phyloP scores from a whole-genome alignment of 2,329 filamentous ascomycete genomes.

The Phaeomoniella chlamydospora region DNA sequence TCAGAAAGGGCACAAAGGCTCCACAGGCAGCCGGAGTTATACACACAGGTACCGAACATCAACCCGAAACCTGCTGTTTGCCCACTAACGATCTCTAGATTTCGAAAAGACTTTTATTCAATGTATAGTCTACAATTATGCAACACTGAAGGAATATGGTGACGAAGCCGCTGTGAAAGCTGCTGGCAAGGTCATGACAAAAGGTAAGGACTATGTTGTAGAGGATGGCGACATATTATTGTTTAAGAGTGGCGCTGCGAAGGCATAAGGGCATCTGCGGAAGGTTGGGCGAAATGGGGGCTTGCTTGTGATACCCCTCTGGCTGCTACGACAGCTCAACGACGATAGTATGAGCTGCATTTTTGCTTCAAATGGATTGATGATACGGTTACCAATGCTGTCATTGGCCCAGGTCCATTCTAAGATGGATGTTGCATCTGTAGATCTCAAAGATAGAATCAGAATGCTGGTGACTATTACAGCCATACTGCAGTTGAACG shows the following conservation, averaged over 20 bases:
- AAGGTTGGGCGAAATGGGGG: too few relatives aligned
- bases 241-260: constrained; percentile 55
- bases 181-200: constrained; percentile 94
- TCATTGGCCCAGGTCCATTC: too few relatives aligned
- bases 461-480: too few relatives aligned
- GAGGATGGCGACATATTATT: constrained; percentile 51
- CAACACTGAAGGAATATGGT: constrained; percentile 65
- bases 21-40: constrained; percentile 95
- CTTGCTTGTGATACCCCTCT: too few relatives aligned
- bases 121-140: constrained; percentile 84
- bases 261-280: constrained; percentile 21
- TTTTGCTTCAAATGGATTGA: too few relatives aligned
- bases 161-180: constrained; percentile 81
- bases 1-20: constrained; percentile 92
- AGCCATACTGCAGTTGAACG: too few relatives aligned
- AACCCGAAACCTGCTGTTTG: too few relatives aligned
- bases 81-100: constrained; percentile 33
- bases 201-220: constrained; percentile 87
- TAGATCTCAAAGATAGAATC: too few relatives aligned
- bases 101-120: constrained; percentile 99
- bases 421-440: too few relatives aligned
- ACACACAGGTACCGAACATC: constrained; percentile 44
- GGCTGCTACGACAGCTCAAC: too few relatives aligned
- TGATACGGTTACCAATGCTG: too few relatives aligned
- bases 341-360: too few relatives aligned